phyloP scores from a whole-genome alignment of 352 stramenopile genomes.

The Phytophthora parvispora region DNA sequence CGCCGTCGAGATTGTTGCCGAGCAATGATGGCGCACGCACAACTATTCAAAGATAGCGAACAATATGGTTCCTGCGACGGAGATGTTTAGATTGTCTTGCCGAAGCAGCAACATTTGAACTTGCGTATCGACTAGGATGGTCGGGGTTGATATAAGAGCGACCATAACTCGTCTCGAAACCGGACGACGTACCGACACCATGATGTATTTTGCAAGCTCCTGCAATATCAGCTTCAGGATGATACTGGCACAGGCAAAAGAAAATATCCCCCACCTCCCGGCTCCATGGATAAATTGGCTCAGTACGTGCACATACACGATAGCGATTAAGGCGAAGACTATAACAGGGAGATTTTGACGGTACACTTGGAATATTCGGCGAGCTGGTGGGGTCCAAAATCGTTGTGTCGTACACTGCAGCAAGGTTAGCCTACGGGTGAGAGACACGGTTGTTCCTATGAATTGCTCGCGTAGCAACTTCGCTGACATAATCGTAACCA shows the following conservation, averaged over 20 bases:
- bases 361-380: constrained; percentile 14
- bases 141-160: constrained; percentile 33
- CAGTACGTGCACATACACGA: constrained; percentile 23
- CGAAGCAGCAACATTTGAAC: constrained; percentile 46
- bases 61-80: constrained; percentile 22
- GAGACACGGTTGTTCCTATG: not conserved
- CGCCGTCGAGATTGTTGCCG: not conserved
- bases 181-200: constrained; percentile 10
- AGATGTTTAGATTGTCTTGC: constrained; percentile 23
- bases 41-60: constrained; percentile 36
- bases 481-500: constrained; percentile 8
- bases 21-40: constrained; percentile 7
- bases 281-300: constrained; percentile 8
- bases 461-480: constrained; percentile 21
- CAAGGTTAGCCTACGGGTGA: constrained; percentile 3
- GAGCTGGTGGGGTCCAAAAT: constrained; percentile 2
- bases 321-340: constrained; percentile 8
- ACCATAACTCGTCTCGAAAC: constrained; percentile 25
- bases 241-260: constrained; percentile 12
- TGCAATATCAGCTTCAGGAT: constrained; percentile 27
- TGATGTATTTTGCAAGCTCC: constrained; percentile 22
- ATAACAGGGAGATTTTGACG: constrained; percentile 11
- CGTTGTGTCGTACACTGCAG: not conserved
- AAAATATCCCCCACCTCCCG: constrained; percentile 11
- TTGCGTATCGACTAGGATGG: constrained; percentile 51